phyloP scores from a whole-genome alignment of 2,329 filamentous ascomycete species.

The Cladosporium halotolerans region DNA sequence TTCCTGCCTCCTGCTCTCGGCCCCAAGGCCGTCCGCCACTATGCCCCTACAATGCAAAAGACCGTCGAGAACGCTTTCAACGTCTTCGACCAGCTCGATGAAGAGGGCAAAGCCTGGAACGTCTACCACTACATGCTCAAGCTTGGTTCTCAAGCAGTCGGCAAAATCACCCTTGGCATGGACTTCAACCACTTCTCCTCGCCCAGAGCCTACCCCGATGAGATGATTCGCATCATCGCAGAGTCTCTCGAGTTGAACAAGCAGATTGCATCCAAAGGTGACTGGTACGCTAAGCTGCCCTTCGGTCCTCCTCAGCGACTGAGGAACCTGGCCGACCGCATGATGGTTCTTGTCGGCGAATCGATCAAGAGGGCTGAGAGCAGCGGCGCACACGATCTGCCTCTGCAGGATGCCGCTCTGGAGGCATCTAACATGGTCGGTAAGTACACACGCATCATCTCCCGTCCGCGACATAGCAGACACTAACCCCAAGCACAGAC shows the following conservation, averaged over 20 bases:
- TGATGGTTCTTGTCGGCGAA: conserved; percentile 36
- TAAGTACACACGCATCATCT: background rate
- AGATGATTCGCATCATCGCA: conserved; percentile 47
- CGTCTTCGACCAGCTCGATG: conserved; percentile 45
- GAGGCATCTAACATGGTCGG: conserved; percentile 23
- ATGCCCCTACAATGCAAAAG: conserved; percentile 51
- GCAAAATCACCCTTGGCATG: conserved; percentile 39
- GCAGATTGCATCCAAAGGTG: conserved; percentile 48
- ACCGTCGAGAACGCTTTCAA: conserved; percentile 47
- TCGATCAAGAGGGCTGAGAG: conserved; percentile 22
- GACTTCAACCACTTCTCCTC: conserved; percentile 43
- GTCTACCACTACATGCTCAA: conserved; percentile 48
- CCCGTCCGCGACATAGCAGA: conserved; percentile 17
- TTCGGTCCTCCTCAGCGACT: conserved; percentile 51
- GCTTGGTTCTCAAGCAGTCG: conserved; percentile 39
- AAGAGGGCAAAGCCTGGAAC: conserved; percentile 40
- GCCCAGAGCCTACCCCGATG: conserved; percentile 42
- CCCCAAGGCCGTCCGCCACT: conserved; percentile 54
- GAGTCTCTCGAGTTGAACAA: conserved; percentile 52
- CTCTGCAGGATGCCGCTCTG: conserved; percentile 34
- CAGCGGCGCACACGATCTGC: conserved; percentile 30
- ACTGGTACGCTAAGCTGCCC: conserved; percentile 52
- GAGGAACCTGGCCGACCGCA: conserved; percentile 26
- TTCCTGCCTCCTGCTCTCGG: conserved; percentile 55
- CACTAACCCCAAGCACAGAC: conserved; percentile 31